Evolutionary conservation across 306 rosid genomes (phyloP).

Genomic region (Acacia confusa): DNA sequence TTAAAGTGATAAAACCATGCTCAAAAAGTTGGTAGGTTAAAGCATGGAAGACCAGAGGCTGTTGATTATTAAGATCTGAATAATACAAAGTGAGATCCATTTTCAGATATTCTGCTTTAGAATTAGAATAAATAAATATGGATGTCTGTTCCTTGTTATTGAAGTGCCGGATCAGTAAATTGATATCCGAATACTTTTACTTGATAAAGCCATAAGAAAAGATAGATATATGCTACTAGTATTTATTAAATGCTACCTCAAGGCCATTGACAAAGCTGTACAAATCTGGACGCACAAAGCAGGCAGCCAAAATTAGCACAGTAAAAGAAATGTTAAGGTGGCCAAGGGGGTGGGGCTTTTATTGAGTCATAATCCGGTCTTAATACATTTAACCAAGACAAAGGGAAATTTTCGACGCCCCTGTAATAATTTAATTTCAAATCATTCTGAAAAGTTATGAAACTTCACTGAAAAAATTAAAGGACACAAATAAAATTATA

Average conservation of each 20-base stretch:
- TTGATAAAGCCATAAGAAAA: neutral
- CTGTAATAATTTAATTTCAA: no score
- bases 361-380: slow-evolving; percentile 26
- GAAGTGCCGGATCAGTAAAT: neutral
- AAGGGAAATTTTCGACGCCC: no score
- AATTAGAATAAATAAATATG: neutral
- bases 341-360: neutral
- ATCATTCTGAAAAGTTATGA: no score
- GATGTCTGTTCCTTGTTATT: neutral
- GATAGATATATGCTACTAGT: no score
- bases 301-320: slow-evolving; percentile 5
- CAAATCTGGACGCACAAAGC: neutral
- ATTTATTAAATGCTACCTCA: neutral
- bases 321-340: slow-evolving; percentile 18
- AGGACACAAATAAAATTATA: no score
- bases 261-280: slow-evolving; percentile 11
- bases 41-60: neutral
- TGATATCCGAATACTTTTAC: neutral
- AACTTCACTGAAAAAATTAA: no score
- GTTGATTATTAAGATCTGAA: neutral
- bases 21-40: slow-evolving; percentile 4
- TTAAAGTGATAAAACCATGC: neutral
- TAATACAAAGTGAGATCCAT: neutral
- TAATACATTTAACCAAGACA: slow-evolving; percentile 39
- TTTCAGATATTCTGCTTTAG: neutral